These are phyloP conservation scores for Alnus rubra DNA, from an alignment of 306 rosid genomes.

Conservation along the genomic window DNA sequence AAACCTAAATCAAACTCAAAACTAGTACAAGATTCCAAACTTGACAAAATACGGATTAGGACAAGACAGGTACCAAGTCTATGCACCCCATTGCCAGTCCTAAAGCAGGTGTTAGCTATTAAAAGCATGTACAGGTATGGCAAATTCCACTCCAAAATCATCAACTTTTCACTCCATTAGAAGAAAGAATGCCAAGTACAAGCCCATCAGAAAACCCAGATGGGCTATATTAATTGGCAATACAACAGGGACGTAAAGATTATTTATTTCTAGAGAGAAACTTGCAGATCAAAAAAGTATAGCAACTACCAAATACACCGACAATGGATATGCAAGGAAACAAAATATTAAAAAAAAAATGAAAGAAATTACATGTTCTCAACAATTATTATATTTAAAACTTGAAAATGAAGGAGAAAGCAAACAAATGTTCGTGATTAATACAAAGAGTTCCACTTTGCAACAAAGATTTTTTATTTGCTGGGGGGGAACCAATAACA, in stretches of 20 bases:
- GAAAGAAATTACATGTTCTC: background rate
- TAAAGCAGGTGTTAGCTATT: background rate
- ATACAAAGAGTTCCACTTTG: background rate
- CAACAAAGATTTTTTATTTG: background rate
- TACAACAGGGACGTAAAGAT: background rate
- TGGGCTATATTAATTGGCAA: background rate
- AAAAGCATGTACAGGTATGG: background rate
- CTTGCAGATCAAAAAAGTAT: background rate
- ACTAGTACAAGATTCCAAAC: background rate
- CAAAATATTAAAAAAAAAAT: background rate
- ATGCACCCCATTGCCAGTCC: background rate
- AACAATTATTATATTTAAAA: background rate
- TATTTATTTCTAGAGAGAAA: background rate
- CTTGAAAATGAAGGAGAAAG: background rate
- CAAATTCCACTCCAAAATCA: background rate
- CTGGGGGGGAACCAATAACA: background rate
- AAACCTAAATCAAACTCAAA: background rate
- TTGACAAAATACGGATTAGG: background rate
- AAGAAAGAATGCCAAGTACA: background rate
- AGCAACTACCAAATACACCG: background rate
- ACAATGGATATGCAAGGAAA: background rate
- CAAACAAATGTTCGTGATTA: background rate
- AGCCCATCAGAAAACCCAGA: background rate
- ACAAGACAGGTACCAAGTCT: background rate
- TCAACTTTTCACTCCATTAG: background rate